These are phyloP conservation scores for Phanerodontia chrysosporium DNA, from an alignment of 768 basidiomycete genomes.

Conservation along the genomic window DNA sequence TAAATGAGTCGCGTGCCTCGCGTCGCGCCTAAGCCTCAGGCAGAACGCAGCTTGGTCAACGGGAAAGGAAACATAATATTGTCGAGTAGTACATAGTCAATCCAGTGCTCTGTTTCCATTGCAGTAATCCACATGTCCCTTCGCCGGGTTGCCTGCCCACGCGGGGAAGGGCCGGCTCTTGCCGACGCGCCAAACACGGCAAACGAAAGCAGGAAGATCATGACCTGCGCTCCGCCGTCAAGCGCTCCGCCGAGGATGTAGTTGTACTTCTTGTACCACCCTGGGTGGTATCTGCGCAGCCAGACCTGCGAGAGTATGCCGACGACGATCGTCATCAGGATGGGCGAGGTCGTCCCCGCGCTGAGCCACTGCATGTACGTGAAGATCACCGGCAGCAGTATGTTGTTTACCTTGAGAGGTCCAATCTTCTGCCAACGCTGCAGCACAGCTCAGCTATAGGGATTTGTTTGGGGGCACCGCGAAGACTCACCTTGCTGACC, in stretches of 20 bases:
- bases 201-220: slow-evolving; percentile 61
- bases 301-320: slow-evolving; percentile 46
- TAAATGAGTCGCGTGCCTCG: too few relatives aligned
- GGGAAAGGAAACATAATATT: too few relatives aligned
- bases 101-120: slow-evolving; percentile 55
- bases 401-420: slow-evolving; percentile 40
- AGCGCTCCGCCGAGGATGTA: slow-evolving; percentile 64
- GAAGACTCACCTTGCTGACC: slow-evolving; percentile 39
- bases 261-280: slow-evolving; percentile 67
- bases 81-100: slow-evolving; percentile 16
- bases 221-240: slow-evolving; percentile 62
- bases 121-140: slow-evolving; percentile 54
- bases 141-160: slow-evolving; percentile 52
- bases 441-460: slow-evolving; percentile 20
- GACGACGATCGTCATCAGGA: slow-evolving; percentile 37
- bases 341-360: slow-evolving; percentile 50
- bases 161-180: slow-evolving; percentile 44
- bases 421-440: slow-evolving; percentile 58
- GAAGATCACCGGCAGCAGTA: slow-evolving; percentile 57
- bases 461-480: neutral
- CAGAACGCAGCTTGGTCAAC: too few relatives aligned
- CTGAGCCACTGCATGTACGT: slow-evolving; percentile 38
- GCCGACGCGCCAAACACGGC: slow-evolving; percentile 59
- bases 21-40: too few relatives aligned
- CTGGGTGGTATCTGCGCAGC: slow-evolving; percentile 49